phyloP scores from a whole-genome alignment of 2,329 filamentous ascomycete species.

The Graphiopsis chlorocephala region DNA sequence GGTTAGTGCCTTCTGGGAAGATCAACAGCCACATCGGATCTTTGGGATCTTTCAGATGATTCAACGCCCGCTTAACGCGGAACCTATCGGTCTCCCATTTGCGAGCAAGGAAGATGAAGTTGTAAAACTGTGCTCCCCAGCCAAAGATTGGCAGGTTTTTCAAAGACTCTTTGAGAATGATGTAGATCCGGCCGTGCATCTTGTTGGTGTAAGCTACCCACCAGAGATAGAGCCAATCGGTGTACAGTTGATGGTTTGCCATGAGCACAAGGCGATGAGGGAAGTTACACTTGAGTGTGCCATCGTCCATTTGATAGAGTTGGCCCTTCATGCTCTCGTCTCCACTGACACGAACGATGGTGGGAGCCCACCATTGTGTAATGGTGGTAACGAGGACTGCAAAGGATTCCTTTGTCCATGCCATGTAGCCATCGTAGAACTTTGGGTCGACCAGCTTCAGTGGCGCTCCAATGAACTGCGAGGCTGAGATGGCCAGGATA shows the following conservation, averaged over 20 bases:
- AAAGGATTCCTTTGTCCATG: slow-evolving; percentile 80
- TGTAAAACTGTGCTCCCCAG: slow-evolving; percentile 78
- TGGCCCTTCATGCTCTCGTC: slow-evolving; percentile 76
- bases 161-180: slow-evolving; percentile 84
- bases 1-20: slow-evolving; percentile 84
- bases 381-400: slow-evolving; percentile 74
- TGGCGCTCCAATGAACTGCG: slow-evolving; percentile 73
- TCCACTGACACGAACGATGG: slow-evolving; percentile 76
- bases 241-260: slow-evolving; percentile 87
- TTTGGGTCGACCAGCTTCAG: slow-evolving; percentile 74
- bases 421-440: slow-evolving; percentile 82
- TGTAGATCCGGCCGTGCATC: slow-evolving; percentile 84
- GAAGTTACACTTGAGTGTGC: slow-evolving; percentile 73
- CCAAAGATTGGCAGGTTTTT: slow-evolving; percentile 78
- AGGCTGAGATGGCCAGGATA: slow-evolving; percentile 56
- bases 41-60: slow-evolving; percentile 65
- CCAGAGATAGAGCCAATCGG: slow-evolving; percentile 90
- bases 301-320: slow-evolving; percentile 66
- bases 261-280: slow-evolving; percentile 79
- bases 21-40: slow-evolving; percentile 89
- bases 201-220: slow-evolving; percentile 85
- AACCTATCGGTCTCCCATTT: slow-evolving; percentile 80
- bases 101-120: slow-evolving; percentile 88
- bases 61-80: slow-evolving; percentile 70
- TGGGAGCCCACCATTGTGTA: slow-evolving; percentile 86